Conservation (phyloP, 2,329 filamentous ascomycete species). For the Cladorrhinum sp. region DNA sequence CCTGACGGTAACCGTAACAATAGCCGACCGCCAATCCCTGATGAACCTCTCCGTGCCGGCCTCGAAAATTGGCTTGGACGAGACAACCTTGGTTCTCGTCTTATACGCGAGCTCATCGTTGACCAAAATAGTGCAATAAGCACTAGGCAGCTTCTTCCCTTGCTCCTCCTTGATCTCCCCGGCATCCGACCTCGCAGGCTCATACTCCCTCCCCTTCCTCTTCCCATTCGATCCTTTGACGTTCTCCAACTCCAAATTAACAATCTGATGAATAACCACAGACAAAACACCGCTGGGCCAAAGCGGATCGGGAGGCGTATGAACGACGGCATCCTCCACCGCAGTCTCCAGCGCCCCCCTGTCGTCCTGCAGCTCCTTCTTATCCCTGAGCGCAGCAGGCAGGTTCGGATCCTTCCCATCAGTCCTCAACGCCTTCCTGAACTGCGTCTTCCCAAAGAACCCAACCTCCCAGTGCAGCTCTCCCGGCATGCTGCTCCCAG, state of each 20-base stretch:
- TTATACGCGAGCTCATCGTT: slow-evolving; percentile 90
- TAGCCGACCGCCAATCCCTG: slow-evolving; percentile 84
- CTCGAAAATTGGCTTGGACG: slow-evolving; percentile 94
- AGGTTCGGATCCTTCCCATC: slow-evolving; percentile 80
- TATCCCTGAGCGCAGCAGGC: slow-evolving; percentile 68
- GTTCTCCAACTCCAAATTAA: slow-evolving; percentile 89
- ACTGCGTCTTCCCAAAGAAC: slow-evolving; percentile 87
- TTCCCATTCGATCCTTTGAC: slow-evolving; percentile 78
- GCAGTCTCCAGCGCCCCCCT: slow-evolving; percentile 71
- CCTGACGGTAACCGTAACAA: slow-evolving; percentile 83
- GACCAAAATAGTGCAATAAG: slow-evolving; percentile 87
- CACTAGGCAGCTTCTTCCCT: slow-evolving; percentile 74
- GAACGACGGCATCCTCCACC: slow-evolving; percentile 78
- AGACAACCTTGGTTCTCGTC: slow-evolving; percentile 90
- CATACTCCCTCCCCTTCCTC: slow-evolving; percentile 79
- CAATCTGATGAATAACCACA: slow-evolving; percentile 88
- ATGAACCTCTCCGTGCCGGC: slow-evolving; percentile 91
- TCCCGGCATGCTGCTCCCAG: slow-evolving; percentile 85
- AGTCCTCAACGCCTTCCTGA: slow-evolving; percentile 78
- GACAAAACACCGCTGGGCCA: slow-evolving; percentile 91
- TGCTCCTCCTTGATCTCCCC: slow-evolving; percentile 87
- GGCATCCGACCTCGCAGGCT: slow-evolving; percentile 75
- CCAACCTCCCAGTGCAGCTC: slow-evolving; percentile 95
- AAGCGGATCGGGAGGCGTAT: slow-evolving; percentile 90
- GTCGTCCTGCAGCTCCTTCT: slow-evolving; percentile 80